Conservation (phyloP, 1,139 yeast genomes). For the Suhomyces yuchorum region DNA sequence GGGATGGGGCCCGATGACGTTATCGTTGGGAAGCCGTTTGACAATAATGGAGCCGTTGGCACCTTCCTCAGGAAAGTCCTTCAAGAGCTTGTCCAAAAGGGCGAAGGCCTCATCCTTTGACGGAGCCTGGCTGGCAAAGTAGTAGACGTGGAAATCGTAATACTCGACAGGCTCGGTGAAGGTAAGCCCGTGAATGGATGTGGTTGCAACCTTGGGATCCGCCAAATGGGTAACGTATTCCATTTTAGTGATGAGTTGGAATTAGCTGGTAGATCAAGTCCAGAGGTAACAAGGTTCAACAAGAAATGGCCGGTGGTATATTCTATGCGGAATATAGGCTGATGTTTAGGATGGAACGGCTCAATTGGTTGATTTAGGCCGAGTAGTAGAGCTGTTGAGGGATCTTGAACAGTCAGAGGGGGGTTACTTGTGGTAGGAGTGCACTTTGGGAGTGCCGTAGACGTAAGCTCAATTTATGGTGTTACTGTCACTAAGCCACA, state of each 20-base stretch:
- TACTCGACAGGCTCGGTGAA: constrained; percentile 32
- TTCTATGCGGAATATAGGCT: no score
- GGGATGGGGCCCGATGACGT: constrained; percentile 34
- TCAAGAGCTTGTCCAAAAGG: constrained; percentile 26
- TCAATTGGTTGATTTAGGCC: no score
- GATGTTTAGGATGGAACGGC: no score
- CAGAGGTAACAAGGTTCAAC: no score
- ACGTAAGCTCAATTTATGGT: no score
- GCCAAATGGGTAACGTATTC: constrained; percentile 32
- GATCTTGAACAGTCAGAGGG: no score
- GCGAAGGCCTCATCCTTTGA: constrained; percentile 27
- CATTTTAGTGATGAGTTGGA: constrained; percentile 22
- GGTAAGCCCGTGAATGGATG: constrained; percentile 25
- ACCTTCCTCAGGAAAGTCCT: constrained; percentile 29
- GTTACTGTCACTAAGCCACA: no score
- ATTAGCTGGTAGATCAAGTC: no score
- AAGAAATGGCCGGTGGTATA: no score
- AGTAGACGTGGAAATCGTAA: constrained; percentile 40
- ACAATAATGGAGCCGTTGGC: constrained; percentile 34
- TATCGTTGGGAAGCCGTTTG: constrained; percentile 30
- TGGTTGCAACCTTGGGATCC: constrained; percentile 26
- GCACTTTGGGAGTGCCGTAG: no score
- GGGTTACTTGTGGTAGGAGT: no score
- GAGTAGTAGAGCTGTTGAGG: no score
- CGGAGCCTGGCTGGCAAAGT: constrained; percentile 24